These are phyloP conservation scores for Chytridium lagenaria DNA, from an alignment of 371 early-diverging fungal genomes.

Conservation along the genomic window DNA sequence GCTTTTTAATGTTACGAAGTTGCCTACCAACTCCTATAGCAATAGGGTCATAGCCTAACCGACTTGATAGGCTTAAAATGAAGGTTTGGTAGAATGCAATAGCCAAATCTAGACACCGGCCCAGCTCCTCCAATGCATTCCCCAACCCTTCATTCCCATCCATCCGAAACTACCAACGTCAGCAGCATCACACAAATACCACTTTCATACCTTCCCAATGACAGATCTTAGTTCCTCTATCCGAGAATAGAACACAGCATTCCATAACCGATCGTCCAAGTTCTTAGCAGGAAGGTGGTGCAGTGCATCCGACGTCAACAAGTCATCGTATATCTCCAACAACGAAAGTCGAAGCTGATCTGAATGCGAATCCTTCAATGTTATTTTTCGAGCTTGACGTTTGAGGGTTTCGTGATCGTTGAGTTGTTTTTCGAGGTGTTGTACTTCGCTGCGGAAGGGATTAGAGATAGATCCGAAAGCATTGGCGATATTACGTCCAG, in stretches of 20 bases:
- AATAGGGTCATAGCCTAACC: conserved; percentile 13
- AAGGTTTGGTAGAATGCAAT: conserved; percentile 40
- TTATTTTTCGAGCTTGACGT: neutral
- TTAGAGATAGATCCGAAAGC: neutral
- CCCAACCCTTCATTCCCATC: neutral
- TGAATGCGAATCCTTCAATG: conserved; percentile 12
- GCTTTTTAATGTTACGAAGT: neutral
- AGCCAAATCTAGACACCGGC: conserved; percentile 17
- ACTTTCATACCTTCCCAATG: conserved; percentile 15
- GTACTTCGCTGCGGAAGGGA: neutral
- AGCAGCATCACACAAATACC: neutral
- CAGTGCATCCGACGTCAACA: conserved; percentile 24
- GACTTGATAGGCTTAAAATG: conserved; percentile 22
- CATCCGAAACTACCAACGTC: conserved; percentile 14
- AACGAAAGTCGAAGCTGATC: conserved; percentile 10
- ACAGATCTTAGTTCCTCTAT: conserved; percentile 38
- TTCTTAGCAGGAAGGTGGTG: neutral
- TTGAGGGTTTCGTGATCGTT: neutral
- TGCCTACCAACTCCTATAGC: conserved; percentile 13
- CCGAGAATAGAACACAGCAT: conserved; percentile 33
- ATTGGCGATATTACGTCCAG: neutral
- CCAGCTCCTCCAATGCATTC: conserved; percentile 19
- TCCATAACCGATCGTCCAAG: conserved; percentile 44
- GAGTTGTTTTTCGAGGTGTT: neutral
- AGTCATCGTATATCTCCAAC: conserved; percentile 36